Evolutionary conservation across 2,329 filamentous ascomycete genomes (phyloP).

Genomic region (Cytospora piceae): DNA sequence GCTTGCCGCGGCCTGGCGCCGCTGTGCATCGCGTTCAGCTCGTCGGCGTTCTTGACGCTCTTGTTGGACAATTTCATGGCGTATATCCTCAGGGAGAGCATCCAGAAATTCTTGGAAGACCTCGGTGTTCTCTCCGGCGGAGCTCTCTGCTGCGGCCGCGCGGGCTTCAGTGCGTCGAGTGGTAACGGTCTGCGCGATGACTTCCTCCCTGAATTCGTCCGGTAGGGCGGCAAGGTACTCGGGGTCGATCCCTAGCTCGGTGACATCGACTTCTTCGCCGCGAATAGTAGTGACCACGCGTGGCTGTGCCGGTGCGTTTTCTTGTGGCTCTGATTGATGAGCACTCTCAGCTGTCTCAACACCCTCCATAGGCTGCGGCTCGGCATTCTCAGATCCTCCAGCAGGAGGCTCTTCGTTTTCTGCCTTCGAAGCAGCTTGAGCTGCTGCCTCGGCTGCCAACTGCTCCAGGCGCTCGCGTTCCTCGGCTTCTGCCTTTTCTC

Average conservation of each 20-base stretch:
- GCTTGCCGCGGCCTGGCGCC: slow-evolving; percentile 64
- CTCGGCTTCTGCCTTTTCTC: slow-evolving; percentile 71
- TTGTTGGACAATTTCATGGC: slow-evolving; percentile 86
- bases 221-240: slow-evolving; percentile 97
- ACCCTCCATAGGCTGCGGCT: slow-evolving; percentile 59
- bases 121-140: slow-evolving; percentile 75
- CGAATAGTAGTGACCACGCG: slow-evolving; percentile 83
- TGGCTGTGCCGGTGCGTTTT: slow-evolving; percentile 52
- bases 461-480: slow-evolving; percentile 65
- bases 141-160: slow-evolving; percentile 60
- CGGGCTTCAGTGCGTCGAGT: slow-evolving; percentile 79
- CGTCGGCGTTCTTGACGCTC: slow-evolving; percentile 88
- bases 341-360: slow-evolving; percentile 58
- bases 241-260: slow-evolving; percentile 88
- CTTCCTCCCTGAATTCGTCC: slow-evolving; percentile 93
- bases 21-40: slow-evolving; percentile 80
- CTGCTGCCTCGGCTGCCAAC: slow-evolving; percentile 59
- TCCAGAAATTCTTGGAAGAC: slow-evolving; percentile 94
- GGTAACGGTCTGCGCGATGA: slow-evolving; percentile 87
- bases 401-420: slow-evolving; percentile 42
- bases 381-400: slow-evolving; percentile 47
- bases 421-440: slow-evolving; percentile 49
- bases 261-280: slow-evolving; percentile 89
- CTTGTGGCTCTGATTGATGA: slow-evolving; percentile 40
- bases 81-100: slow-evolving; percentile 86